Percentiles rank a stretch among this genome's conserved stretches.
phyloP scores from a whole-genome alignment of 2,329 filamentous ascomycete genomes.

The Fusarium phyllophilum region DNA sequence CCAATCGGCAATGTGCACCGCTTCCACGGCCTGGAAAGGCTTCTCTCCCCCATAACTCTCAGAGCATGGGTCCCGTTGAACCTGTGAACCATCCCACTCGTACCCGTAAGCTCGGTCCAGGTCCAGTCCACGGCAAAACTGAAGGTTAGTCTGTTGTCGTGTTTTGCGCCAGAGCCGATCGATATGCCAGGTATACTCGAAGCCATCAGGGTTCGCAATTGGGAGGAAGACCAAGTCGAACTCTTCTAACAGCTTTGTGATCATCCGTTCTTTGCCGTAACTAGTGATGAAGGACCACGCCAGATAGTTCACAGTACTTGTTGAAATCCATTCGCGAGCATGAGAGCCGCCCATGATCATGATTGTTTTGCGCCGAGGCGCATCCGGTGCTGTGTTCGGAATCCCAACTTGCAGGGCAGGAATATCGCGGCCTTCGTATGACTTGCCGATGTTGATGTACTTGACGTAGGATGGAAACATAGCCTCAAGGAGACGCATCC shows the following conservation, averaged over 20 bases:
- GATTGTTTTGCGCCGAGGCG: constrained; percentile 74
- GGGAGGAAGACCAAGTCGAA: constrained; percentile 93
- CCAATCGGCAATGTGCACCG: constrained; percentile 81
- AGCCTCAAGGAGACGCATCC: constrained; percentile 89
- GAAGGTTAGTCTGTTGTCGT: constrained; percentile 81
- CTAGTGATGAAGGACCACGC: constrained; percentile 88
- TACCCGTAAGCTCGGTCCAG: constrained; percentile 88
- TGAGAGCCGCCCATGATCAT: constrained; percentile 88
- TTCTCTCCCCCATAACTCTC: constrained; percentile 87
- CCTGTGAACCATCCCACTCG: constrained; percentile 78
- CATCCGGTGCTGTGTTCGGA: constrained; percentile 56
- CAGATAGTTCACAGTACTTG: constrained; percentile 88
- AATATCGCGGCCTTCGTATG: constrained; percentile 89
- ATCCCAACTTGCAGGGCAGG: constrained; percentile 80
- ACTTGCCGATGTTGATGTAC: constrained; percentile 81
- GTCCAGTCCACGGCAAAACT: constrained; percentile 88
- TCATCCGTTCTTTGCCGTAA: constrained; percentile 76
- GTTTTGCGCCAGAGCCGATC: constrained; percentile 98
- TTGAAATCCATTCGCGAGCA: constrained; percentile 96
- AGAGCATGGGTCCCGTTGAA: constrained; percentile 82
- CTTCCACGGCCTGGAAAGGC: constrained; percentile 86
- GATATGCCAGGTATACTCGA: constrained; percentile 90
- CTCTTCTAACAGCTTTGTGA: constrained; percentile 81
- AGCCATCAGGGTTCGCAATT: constrained; percentile 91
- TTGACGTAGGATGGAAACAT: constrained; percentile 87